Base-by-base conservation (phyloP, 176 grass and related monocot genomes). In the Triticum dicoccoides region DNA sequence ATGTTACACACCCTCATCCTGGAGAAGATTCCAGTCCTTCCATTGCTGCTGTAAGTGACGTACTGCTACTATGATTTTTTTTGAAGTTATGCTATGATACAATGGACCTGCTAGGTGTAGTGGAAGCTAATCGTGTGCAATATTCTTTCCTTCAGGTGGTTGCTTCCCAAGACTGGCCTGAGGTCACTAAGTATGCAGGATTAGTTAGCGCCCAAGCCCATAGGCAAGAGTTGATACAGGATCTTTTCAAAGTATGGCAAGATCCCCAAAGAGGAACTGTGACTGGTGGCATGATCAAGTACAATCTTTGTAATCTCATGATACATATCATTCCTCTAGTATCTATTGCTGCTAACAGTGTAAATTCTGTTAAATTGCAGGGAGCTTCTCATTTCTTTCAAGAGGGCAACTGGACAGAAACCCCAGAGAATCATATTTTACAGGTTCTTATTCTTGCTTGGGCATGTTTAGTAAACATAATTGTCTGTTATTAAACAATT, bases 361-460 rank as follows among this genome's bases (percentile, higher is more conserved):
- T 86, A 73, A 47, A 71, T 58, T 88, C 5, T 78, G 59, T 70
- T 78, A 8, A 82, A 70, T 64, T 90, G 25, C 86, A 98, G 95
- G 85, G 95, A 98, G 65, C 91, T 98, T 69, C 91, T 98, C 8
- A 93, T 98, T 73, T 98, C 95, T 64, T 98, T 98, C 23, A 93
- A 93, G 77, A 95, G 80, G 56, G 91, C 93, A 69, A 98, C 95
- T 75, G 95, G 95, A 79, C 93, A 98, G 82, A 98, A 98, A 87
- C 95, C 95, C 37, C 93, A 95, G 73, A 87, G 95, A 61, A 98
- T 98, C 75, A 98, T 98, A 91, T 98, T 98, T 87, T 98, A 98
- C 86, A 95, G 95, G 95, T 95, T 77, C 8, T 52, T 74, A 78
- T 89, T 52, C 41, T 58, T 88, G 8, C 35, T 23, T 64, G 32